Conservation (phyloP, 352 stramenopile genomes). For the Plasmopara halstedii region DNA sequence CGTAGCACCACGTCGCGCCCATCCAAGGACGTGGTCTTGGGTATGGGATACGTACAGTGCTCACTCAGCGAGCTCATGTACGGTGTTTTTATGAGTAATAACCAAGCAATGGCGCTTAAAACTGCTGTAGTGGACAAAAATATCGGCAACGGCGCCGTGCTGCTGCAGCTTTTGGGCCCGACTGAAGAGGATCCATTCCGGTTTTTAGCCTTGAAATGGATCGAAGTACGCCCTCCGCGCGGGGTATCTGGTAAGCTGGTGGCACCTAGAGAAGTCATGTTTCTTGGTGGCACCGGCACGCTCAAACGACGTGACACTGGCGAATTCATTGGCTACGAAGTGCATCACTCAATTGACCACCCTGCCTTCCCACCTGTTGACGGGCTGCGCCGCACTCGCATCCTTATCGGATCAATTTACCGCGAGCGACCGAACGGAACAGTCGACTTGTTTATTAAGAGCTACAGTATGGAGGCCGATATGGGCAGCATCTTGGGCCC, state of each 20-base stretch:
- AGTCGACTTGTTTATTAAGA: slow-evolving; percentile 33
- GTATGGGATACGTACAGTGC: slow-evolving; percentile 36
- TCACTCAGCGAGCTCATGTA: slow-evolving; percentile 40
- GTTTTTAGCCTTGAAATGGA: slow-evolving; percentile 38
- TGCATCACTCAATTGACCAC: slow-evolving; percentile 52
- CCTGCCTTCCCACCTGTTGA: slow-evolving; percentile 27
- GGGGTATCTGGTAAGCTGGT: slow-evolving; percentile 25
- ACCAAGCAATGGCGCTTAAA: slow-evolving; percentile 23
- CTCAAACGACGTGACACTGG: slow-evolving; percentile 23
- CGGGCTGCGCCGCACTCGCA: slow-evolving; percentile 21
- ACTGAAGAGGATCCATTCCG: slow-evolving; percentile 34
- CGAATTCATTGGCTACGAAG: slow-evolving; percentile 43
- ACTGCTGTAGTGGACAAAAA: slow-evolving; percentile 28
- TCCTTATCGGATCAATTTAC: slow-evolving; percentile 29
- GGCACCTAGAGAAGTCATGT: slow-evolving; percentile 33
- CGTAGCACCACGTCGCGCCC: slow-evolving; percentile 20
- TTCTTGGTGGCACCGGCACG: slow-evolving; percentile 30
- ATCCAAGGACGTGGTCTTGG: slow-evolving; percentile 32
- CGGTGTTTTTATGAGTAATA: slow-evolving; percentile 25
- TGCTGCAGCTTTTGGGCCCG: slow-evolving; percentile 27
- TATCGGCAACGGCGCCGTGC: slow-evolving; percentile 26
- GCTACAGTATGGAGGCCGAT: slow-evolving; percentile 32
- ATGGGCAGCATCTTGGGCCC: slow-evolving; percentile 22
- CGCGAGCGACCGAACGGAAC: slow-evolving; percentile 19
- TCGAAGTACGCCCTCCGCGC: slow-evolving; percentile 20